phyloP scores from a whole-genome alignment of 75 land plant species.

The Isoetes taiwanensis region DNA sequence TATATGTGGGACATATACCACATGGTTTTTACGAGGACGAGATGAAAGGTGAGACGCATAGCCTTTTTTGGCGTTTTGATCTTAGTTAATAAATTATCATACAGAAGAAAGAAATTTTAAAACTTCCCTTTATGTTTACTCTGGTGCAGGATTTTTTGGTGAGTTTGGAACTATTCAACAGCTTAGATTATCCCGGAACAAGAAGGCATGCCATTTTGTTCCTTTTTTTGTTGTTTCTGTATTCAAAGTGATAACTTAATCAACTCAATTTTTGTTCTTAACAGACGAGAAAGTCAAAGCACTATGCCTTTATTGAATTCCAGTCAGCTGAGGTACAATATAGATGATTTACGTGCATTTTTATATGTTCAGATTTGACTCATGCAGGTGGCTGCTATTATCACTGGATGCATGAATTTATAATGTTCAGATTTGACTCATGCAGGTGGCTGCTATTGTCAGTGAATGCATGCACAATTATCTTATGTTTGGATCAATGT shows the following conservation, averaged over 20 bases:
- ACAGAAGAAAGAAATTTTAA: neutral
- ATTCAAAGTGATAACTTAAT: too few relatives aligned
- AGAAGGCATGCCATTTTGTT: constrained; percentile 38
- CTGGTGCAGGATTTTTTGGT: constrained; percentile 50
- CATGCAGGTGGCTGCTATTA: neutral
- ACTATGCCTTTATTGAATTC: too few relatives aligned
- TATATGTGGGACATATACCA: constrained; percentile 80
- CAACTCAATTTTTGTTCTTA: too few relatives aligned
- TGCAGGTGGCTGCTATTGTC: constrained; percentile 1
- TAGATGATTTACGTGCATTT: too few relatives aligned
- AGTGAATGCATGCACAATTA: constrained; percentile 3
- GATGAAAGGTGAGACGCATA: constrained; percentile 51
- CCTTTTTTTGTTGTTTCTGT: too few relatives aligned
- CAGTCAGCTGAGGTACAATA: too few relatives aligned
- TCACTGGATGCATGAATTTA: too few relatives aligned
- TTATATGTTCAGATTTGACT: too few relatives aligned
- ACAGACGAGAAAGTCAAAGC: too few relatives aligned
- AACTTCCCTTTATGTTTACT: neutral
- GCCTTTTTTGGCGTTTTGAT: neutral
- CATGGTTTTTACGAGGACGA: constrained; percentile 91
- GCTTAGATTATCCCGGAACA: constrained; percentile 61
- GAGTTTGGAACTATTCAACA: constrained; percentile 75
- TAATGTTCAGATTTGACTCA: too few relatives aligned
- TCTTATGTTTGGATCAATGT: constrained; percentile 4
- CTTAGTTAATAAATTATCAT: neutral